These are phyloP conservation scores for Lenzites betulinus DNA, from an alignment of 768 basidiomycete species.

Conservation along the genomic window DNA sequence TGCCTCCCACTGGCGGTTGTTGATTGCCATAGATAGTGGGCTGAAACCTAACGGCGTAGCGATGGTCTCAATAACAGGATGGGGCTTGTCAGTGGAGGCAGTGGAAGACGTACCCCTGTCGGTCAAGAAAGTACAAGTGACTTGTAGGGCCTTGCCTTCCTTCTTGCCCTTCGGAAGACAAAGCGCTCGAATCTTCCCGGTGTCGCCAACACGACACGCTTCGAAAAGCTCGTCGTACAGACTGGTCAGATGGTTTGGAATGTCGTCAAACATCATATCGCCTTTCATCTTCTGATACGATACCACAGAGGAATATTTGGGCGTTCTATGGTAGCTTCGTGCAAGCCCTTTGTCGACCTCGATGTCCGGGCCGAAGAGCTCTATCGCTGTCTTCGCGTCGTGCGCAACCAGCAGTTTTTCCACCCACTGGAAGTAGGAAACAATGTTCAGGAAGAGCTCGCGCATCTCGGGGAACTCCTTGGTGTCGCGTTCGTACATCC, in stretches of 20 bases:
- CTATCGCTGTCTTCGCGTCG: conserved; percentile 47
- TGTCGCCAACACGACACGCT: conserved; percentile 55
- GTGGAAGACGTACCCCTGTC: conserved; percentile 9
- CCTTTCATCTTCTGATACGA: background rate
- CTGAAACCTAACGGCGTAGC: conserved; percentile 40
- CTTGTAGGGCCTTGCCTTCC: conserved; percentile 41
- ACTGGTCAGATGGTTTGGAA: conserved; percentile 7
- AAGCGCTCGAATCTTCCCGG: conserved; percentile 49
- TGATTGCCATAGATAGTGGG: conserved; percentile 52
- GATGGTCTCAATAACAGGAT: background rate
- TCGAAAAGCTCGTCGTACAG: conserved; percentile 58
- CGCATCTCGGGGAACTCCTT: conserved; percentile 31
- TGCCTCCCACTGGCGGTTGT: conserved; percentile 54
- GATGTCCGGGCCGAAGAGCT: conserved; percentile 37
- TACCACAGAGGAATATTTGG: background rate
- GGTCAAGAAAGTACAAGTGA: conserved; percentile 39
- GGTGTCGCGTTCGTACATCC: background rate
- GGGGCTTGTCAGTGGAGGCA: background rate
- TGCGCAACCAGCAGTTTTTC: conserved; percentile 35
- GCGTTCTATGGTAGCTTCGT: no score
- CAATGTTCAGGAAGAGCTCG: background rate
- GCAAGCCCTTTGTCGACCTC: background rate
- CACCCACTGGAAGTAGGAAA: conserved; percentile 35
- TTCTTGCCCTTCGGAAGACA: conserved; percentile 47
- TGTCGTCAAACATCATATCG: background rate